A percentile compares a stretch with the other conserved stretches of the same genome.
Evolutionary conservation across 306 rosid genomes (phyloP).

Genomic region (Prunus persica): Prunus_persica_NCBIv2 NC_034015.1:20214501-20215000

Average conservation of each 20-base stretch:
- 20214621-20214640: constrained; percentile 53
- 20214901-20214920: background rate
- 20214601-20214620: constrained; percentile 7
- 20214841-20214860: background rate
- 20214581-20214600: constrained; percentile 58
- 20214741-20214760: background rate
- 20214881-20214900: background rate
- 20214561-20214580: constrained; percentile 39
- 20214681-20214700: background rate
- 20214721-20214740: background rate
- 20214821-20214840: background rate
- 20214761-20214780: background rate
- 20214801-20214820: background rate
- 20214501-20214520: constrained; percentile 17
- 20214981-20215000: background rate
- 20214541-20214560: background rate
- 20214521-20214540: constrained; percentile 20
- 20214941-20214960: background rate
- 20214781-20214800: background rate
- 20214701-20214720: background rate
- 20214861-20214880: background rate
- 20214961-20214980: background rate
- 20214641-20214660: constrained; percentile 37
- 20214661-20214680: constrained; percentile 27
- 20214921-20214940: background rate